A percentile compares a stretch with the other conserved stretches of the same genome.
phyloP scores from a whole-genome alignment of 139 green algal species.

The Coelastrella sp. region DNA sequence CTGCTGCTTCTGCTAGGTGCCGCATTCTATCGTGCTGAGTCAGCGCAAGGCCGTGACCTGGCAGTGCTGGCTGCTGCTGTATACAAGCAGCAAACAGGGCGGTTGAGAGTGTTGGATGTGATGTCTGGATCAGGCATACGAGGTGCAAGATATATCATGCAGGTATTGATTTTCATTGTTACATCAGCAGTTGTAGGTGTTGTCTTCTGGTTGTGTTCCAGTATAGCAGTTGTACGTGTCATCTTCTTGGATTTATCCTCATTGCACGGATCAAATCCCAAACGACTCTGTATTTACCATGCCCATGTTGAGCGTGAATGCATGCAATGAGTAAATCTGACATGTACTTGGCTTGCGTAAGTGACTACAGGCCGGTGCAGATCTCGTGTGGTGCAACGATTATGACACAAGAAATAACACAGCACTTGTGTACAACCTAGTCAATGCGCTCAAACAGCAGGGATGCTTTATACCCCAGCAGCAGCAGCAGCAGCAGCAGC shows the following conservation, averaged over 20 bases:
- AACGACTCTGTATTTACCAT: no score
- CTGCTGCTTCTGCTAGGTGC: constrained; percentile 11
- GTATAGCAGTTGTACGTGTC: no score
- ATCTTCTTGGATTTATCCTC: no score
- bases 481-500: constrained; percentile 19
- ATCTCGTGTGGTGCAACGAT: constrained; percentile 83
- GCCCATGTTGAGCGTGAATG: no score
- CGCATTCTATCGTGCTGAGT: constrained; percentile 77
- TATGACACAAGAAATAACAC: constrained; percentile 53
- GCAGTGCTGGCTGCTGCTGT: constrained; percentile 68
- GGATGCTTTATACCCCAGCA: not conserved
- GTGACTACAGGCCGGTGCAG: constrained; percentile 61
- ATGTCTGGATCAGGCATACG: constrained; percentile 74
- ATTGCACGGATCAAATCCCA: no score
- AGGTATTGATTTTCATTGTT: constrained; percentile 31
- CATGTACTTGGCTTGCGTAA: not conserved
- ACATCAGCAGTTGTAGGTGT: no score
- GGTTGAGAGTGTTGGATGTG: constrained; percentile 74
- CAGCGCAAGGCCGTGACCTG: constrained; percentile 69
- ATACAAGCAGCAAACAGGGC: constrained; percentile 34
- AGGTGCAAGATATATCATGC: constrained; percentile 66
- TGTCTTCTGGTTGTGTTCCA: no score
- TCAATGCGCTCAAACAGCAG: constrained; percentile 2
- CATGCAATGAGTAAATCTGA: not conserved
- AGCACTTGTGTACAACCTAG: constrained; percentile 66